Conservation (phyloP, 371 early-diverging fungal genomes). For the Lichtheimia corymbifera region DNA sequence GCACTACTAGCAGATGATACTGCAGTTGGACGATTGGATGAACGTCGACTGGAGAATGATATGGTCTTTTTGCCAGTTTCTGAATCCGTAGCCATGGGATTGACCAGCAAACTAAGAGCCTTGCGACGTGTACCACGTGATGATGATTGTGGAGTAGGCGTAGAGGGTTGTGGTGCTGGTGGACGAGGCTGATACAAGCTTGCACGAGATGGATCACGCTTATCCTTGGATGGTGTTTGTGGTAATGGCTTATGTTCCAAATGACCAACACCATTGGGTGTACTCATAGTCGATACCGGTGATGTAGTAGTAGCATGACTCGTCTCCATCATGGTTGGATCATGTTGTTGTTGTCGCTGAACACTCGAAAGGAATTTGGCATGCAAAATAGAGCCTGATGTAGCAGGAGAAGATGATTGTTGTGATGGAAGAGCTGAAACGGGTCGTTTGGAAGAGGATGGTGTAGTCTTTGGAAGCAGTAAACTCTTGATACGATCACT, state of each 20-base stretch:
- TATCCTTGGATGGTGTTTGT: constrained; percentile 8
- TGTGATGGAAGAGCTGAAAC: constrained; percentile 6
- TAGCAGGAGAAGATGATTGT: background rate
- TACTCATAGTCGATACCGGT: constrained; percentile 21
- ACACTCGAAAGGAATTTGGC: constrained; percentile 47
- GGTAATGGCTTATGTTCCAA: constrained; percentile 6
- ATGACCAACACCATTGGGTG: constrained; percentile 11
- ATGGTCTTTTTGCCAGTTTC: constrained; percentile 16
- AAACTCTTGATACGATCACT: constrained; percentile 8
- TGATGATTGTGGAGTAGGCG: constrained; percentile 23
- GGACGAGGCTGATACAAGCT: constrained; percentile 24
- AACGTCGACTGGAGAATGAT: constrained; percentile 4
- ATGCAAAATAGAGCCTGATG: constrained; percentile 36
- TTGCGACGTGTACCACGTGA: constrained; percentile 55
- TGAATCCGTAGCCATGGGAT: constrained; percentile 31
- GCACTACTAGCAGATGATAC: background rate
- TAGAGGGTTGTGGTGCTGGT: constrained; percentile 11
- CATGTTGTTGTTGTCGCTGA: constrained; percentile 21
- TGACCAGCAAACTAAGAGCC: constrained; percentile 56
- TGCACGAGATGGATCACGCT: constrained; percentile 34
- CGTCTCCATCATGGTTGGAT: constrained; percentile 5
- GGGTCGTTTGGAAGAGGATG: constrained; percentile 5
- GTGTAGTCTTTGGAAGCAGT: background rate
- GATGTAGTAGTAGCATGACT: background rate
- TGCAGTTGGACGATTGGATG: background rate